Evolutionary conservation across 176 grass and related monocot species (phyloP).

Genomic region (Echinochloa phyllopogon): DNA sequence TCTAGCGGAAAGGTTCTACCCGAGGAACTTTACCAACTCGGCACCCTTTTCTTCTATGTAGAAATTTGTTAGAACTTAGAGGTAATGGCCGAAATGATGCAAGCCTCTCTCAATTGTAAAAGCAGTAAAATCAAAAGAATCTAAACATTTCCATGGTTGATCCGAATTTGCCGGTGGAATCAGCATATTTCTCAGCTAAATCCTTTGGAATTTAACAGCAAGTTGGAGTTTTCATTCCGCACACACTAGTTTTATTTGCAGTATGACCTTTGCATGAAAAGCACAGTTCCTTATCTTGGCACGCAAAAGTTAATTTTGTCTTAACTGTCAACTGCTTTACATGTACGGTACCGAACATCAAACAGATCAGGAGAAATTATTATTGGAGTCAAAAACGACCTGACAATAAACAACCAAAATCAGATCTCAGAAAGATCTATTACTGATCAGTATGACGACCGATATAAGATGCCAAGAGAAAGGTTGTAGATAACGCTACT

Average conservation of each 20-base stretch:
- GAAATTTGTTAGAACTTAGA: too few species aligned
- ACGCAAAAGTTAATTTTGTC: background rate
- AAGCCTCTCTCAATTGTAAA: background rate
- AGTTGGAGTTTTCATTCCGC: background rate
- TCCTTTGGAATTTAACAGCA: background rate
- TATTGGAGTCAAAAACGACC: background rate
- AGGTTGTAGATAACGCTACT: background rate
- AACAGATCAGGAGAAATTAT: background rate
- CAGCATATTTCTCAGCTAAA: background rate
- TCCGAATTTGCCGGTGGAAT: background rate
- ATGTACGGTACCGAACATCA: background rate
- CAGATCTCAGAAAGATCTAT: background rate
- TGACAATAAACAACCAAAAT: background rate
- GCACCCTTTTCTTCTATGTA: too few species aligned
- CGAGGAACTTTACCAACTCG: too few species aligned
- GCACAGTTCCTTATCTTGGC: background rate
- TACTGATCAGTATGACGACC: background rate
- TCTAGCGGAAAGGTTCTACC: too few species aligned
- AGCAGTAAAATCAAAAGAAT: background rate
- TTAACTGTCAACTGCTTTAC: background rate
- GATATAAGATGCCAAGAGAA: background rate
- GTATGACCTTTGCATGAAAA: conserved; percentile 28
- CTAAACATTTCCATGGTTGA: background rate
- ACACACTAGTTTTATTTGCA: background rate
- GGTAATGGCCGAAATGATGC: background rate